phyloP scores from a whole-genome alignment of 768 basidiomycete species.

The Rhizopogon rudus region DNA sequence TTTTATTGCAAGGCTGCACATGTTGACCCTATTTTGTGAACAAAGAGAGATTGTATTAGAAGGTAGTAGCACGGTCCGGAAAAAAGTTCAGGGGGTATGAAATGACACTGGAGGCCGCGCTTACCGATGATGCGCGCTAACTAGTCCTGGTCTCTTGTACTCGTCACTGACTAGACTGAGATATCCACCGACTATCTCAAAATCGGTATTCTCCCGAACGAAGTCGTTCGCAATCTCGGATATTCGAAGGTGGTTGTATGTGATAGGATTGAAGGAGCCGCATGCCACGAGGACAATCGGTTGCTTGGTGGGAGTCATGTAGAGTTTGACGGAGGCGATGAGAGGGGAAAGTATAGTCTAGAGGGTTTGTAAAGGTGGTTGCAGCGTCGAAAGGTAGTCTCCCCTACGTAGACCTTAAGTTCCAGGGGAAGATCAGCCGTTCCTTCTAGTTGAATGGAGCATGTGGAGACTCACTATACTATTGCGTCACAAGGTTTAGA shows the following conservation, averaged over 20 bases:
- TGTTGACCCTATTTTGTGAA: constrained; percentile 56
- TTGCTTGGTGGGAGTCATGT: constrained; percentile 57
- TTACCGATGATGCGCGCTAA: constrained; percentile 85
- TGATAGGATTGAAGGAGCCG: constrained; percentile 96
- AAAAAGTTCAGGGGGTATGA: neutral
- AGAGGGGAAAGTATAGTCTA: constrained; percentile 61
- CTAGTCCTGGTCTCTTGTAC: constrained; percentile 95
- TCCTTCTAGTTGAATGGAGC: too few species aligned
- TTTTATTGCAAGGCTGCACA: constrained; percentile 87
- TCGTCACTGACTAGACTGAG: constrained; percentile 92
- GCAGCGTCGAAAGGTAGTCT: neutral
- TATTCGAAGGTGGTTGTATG: constrained; percentile 96
- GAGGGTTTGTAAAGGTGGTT: constrained; percentile 53
- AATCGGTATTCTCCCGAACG: constrained; percentile 84
- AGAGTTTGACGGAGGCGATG: constrained; percentile 58
- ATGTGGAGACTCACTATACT: too few species aligned
- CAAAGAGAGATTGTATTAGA: constrained; percentile 11
- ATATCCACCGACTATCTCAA: constrained; percentile 93
- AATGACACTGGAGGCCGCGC: constrained; percentile 19
- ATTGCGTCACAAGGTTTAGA: too few species aligned
- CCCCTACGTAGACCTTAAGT: too few species aligned
- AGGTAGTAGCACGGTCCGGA: neutral
- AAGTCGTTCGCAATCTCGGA: constrained; percentile 99
- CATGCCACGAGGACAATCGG: constrained; percentile 96
- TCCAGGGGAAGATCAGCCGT: too few species aligned